A percentile compares a stretch with the other conserved stretches of the same genome.
Conservation (phyloP, 106 monocot species). For the Amphibolis antarctica region DNA sequence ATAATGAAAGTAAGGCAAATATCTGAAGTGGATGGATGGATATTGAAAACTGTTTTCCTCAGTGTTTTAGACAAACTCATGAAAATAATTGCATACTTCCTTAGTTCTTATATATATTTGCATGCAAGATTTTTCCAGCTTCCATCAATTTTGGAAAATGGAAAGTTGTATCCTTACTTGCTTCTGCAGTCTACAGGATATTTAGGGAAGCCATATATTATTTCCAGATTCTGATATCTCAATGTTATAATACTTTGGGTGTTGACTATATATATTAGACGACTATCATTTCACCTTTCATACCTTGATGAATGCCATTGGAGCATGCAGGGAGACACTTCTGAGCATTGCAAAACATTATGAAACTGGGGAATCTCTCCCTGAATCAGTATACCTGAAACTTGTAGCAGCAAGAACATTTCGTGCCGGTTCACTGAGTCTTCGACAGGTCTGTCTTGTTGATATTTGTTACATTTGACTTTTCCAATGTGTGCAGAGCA, state of each 20-base stretch:
- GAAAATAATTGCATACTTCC: no score
- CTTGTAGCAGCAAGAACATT: conserved; percentile 95
- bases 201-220: background rate
- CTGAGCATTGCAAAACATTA: conserved; percentile 96
- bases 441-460: conserved; percentile 63
- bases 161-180: background rate
- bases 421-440: conserved; percentile 85
- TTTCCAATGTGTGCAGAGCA: background rate
- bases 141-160: no score
- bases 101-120: no score
- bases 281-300: background rate
- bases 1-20: no score
- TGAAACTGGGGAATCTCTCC: conserved; percentile 96
- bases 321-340: conserved; percentile 64
- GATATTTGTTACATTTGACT: background rate
- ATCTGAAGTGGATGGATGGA: no score
- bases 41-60: no score
- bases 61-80: no score
- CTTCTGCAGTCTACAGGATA: background rate
- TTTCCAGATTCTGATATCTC: background rate
- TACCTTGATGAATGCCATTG: background rate
- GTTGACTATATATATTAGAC: background rate
- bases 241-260: background rate
- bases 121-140: no score
- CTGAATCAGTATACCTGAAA: conserved; percentile 77